Conservation (phyloP, 163 green algal species). For the Scenedesmus sp. region DNA sequence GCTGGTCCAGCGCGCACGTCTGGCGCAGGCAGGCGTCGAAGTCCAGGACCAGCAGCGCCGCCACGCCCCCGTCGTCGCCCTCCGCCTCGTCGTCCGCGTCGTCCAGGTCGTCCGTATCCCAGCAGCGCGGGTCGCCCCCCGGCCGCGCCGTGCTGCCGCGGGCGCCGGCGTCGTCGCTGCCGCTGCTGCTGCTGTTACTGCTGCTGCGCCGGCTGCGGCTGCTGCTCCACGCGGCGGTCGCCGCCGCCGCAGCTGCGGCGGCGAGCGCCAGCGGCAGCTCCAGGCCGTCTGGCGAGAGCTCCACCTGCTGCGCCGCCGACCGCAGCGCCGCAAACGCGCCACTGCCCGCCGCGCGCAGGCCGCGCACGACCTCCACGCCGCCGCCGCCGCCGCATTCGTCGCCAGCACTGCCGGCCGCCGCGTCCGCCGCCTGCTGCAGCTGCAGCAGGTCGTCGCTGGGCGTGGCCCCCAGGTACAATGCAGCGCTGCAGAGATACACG, state of each 20-base stretch:
- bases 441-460: slow-evolving; percentile 35
- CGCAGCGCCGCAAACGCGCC: not conserved
- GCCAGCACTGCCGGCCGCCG: not conserved
- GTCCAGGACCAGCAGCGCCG: too few species aligned
- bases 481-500: slow-evolving; percentile 13
- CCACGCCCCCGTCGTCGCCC: too few species aligned
- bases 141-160: too few species aligned
- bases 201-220: slow-evolving; percentile 9
- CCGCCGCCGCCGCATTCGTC: not conserved
- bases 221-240: too few species aligned
- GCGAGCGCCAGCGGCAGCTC: not conserved
- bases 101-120: too few species aligned
- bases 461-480: slow-evolving; percentile 22
- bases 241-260: too few species aligned
- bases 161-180: not conserved
- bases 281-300: not conserved
- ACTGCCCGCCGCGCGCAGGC: not conserved
- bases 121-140: too few species aligned
- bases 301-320: not conserved
- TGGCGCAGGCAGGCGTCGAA: too few species aligned
- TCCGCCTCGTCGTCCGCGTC: too few species aligned
- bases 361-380: not conserved
- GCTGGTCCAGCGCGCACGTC: too few species aligned
- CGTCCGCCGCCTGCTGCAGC: slow-evolving; percentile 3
- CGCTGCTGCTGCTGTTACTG: not conserved